Percentiles rank a stretch among this genome's conserved stretches.
Evolutionary conservation across 768 basidiomycete genomes (phyloP).

Genomic region (Suillus brevipes): DNA sequence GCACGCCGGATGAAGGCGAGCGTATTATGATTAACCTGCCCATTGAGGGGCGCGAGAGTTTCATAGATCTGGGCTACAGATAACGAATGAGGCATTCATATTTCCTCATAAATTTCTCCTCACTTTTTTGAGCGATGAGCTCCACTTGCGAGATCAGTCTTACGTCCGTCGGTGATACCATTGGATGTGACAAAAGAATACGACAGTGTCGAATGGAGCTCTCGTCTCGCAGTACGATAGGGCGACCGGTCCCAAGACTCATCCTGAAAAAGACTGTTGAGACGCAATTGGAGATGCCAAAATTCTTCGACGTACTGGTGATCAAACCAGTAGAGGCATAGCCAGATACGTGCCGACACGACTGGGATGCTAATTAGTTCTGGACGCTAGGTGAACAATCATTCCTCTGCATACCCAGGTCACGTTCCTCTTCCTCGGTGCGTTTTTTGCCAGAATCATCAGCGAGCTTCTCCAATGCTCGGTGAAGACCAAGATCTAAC

Average conservation of each 20-base stretch:
- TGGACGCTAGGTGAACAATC: neutral
- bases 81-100: conserved; percentile 8
- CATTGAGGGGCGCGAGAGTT: conserved; percentile 81
- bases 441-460: conserved; percentile 65
- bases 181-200: conserved; percentile 75
- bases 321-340: conserved; percentile 95
- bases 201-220: conserved; percentile 84
- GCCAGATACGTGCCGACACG: conserved; percentile 90
- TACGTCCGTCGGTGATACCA: conserved; percentile 89
- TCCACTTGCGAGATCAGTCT: conserved; percentile 86
- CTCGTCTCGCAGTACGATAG: conserved; percentile 88
- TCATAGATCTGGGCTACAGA: conserved; percentile 87
- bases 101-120: conserved; percentile 22
- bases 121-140: conserved; percentile 89
- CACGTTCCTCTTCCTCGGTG: conserved; percentile 81
- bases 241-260: conserved; percentile 89
- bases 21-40: conserved; percentile 82
- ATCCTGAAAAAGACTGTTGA: conserved; percentile 50
- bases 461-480: conserved; percentile 87
- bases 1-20: conserved; percentile 86
- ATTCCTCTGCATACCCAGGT: conserved; percentile 58
- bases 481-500: conserved; percentile 88
- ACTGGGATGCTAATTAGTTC: conserved; percentile 45
- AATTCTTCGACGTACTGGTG: conserved; percentile 65
- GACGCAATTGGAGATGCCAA: conserved; percentile 3